Conservation (phyloP, 768 basidiomycete species). For the Mycena epipterygia region DNA sequence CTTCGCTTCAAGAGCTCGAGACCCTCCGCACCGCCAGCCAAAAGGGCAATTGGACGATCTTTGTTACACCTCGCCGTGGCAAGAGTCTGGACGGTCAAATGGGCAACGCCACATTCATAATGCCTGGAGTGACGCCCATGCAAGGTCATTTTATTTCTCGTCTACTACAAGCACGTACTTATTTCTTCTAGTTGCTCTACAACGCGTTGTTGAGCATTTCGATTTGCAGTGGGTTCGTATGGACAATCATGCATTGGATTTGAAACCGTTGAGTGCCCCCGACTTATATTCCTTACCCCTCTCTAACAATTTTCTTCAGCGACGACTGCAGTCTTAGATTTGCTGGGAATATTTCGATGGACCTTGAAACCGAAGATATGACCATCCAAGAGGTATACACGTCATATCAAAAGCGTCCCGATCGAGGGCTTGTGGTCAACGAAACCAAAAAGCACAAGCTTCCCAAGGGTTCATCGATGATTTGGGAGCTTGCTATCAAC, state of each 20-base stretch:
- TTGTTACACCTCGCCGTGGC: not conserved
- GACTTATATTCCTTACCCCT: not conserved
- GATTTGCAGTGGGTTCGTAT: not conserved
- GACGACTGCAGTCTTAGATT: not conserved
- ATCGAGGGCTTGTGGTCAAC: conserved; percentile 4
- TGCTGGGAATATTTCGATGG: not conserved
- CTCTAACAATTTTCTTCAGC: too few species aligned
- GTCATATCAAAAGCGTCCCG: not conserved
- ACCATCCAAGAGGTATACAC: conserved; percentile 1
- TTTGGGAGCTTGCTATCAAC: conserved; percentile 8
- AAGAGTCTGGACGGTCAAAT: not conserved
- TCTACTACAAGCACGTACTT: too few species aligned
- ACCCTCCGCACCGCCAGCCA: not conserved
- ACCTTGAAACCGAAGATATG: not conserved
- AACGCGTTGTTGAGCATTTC: not conserved
- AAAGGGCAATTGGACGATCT: conserved; percentile 7
- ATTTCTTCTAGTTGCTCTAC: not conserved
- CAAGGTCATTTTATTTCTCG: not conserved
- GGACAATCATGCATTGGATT: not conserved
- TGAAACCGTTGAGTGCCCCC: not conserved
- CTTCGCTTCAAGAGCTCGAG: not conserved
- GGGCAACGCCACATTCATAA: not conserved
- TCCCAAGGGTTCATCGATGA: conserved; percentile 8
- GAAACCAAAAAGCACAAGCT: conserved; percentile 1
- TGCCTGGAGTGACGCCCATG: conserved; percentile 1